Percentiles rank a stretch among this genome's conserved stretches.
Evolutionary conservation across 495 filamentous ascomycete species (phyloP).

Genomic region (Lasiosphaeria hispida): DNA sequence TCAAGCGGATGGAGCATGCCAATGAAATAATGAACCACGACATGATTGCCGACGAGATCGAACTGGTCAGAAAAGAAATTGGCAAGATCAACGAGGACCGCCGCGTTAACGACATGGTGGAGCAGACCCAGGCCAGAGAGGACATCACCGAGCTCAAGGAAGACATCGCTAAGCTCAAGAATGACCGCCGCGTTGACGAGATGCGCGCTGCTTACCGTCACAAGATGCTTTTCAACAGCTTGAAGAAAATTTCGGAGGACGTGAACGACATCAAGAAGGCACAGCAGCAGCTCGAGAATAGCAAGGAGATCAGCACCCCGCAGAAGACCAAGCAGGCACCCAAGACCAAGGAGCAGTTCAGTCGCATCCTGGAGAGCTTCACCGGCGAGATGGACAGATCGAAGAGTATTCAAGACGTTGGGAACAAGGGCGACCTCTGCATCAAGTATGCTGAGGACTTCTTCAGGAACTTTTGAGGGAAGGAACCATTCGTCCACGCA

Average conservation of each 20-base stretch:
- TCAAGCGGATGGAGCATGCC: conserved; percentile 13
- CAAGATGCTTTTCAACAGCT: conserved; percentile 21
- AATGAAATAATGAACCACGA: not conserved
- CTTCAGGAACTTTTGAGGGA: conserved; percentile 17
- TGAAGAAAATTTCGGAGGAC: conserved; percentile 20
- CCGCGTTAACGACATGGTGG: too few species aligned
- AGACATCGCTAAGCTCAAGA: not conserved
- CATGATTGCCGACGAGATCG: too few species aligned
- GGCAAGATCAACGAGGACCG: too few species aligned
- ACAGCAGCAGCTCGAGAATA: not conserved
- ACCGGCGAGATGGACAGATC: conserved; percentile 22
- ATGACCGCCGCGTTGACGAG: conserved; percentile 11
- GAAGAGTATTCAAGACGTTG: conserved; percentile 11
- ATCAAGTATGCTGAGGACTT: conserved; percentile 28
- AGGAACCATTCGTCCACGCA: not conserved
- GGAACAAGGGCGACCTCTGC: conserved; percentile 15
- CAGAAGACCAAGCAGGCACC: not conserved
- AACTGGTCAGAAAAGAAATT: too few species aligned
- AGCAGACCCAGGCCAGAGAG: too few species aligned
- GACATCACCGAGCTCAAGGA: not conserved
- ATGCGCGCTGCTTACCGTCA: conserved; percentile 18
- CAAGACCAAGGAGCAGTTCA: conserved; percentile 13
- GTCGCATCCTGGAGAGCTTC: conserved; percentile 14
- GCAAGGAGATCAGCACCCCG: not conserved
- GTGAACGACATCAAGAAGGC: not conserved